These are phyloP conservation scores for Tremella mesenterica DNA, from an alignment of 768 basidiomycete genomes.

Conservation along the genomic window DNA sequence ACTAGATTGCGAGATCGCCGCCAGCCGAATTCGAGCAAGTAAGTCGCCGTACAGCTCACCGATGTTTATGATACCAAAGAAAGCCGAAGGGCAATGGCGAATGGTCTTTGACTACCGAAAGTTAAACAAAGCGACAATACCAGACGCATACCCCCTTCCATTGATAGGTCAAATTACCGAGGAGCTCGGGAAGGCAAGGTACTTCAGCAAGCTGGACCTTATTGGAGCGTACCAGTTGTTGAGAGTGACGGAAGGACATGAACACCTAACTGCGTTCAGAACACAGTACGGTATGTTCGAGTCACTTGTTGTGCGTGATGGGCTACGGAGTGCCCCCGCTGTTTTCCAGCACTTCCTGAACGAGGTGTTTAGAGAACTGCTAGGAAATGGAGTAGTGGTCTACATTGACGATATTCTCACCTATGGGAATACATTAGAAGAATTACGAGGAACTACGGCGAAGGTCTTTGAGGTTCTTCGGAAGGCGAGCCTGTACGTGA, in stretches of 20 bases:
- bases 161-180: conserved; percentile 18
- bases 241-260: conserved; percentile 24
- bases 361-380: conserved; percentile 16
- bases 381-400: conserved; percentile 12
- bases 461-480: conserved; percentile 8
- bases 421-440: conserved; percentile 3
- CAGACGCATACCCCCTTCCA: conserved; percentile 19
- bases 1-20: neutral
- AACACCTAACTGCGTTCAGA: conserved; percentile 44
- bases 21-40: neutral
- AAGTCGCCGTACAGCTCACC: neutral
- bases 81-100: neutral
- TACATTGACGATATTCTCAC: conserved; percentile 25
- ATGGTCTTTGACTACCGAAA: conserved; percentile 9
- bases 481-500: conserved; percentile 1
- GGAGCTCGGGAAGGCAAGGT: conserved; percentile 12
- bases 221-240: conserved; percentile 25
- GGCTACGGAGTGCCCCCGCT: conserved; percentile 26
- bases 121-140: conserved; percentile 4
- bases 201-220: conserved; percentile 25
- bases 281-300: conserved; percentile 28
- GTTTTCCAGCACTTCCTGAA: conserved; percentile 28
- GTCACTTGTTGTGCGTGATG: conserved; percentile 25
- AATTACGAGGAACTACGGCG: no score
- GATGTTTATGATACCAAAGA: neutral